These are phyloP conservation scores for Vairimorpha ceranae DNA, from an alignment of 371 early-diverging fungal genomes.

Conservation along the genomic window DNA sequence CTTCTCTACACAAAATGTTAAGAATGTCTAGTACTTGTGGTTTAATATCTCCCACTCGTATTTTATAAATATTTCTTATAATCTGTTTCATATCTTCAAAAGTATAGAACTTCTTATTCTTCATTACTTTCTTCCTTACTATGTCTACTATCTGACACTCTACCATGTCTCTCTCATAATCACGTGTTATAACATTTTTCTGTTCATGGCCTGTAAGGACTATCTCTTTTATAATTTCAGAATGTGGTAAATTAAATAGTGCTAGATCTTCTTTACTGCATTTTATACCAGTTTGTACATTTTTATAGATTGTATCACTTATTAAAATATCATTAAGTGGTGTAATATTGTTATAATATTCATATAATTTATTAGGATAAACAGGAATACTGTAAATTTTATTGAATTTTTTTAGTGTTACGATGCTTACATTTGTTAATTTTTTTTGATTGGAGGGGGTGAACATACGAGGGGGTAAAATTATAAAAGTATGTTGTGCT, in stretches of 20 bases:
- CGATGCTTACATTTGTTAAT: conserved; percentile 53
- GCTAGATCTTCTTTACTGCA: conserved; percentile 37
- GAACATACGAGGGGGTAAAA: conserved; percentile 38
- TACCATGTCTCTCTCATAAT: conserved; percentile 41
- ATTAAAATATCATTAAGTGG: conserved; percentile 43
- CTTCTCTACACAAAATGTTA: conserved; percentile 46
- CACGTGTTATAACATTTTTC: conserved; percentile 51
- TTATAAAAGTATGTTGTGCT: too few relatives aligned
- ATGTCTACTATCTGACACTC: conserved; percentile 52
- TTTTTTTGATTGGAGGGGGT: conserved; percentile 57
- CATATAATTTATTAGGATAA: conserved; percentile 62
- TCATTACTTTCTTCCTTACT: conserved; percentile 40
- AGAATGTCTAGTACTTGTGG: conserved; percentile 52
- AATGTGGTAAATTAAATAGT: conserved; percentile 8
- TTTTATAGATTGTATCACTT: conserved; percentile 50
- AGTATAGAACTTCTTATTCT: conserved; percentile 17
- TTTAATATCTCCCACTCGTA: conserved; percentile 37
- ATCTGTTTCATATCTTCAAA: conserved; percentile 20
- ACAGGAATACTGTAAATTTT: conserved; percentile 54
- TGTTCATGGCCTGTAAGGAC: conserved; percentile 52
- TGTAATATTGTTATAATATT: conserved; percentile 50
- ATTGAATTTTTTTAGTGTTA: conserved; percentile 52
- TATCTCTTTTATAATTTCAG: conserved; percentile 49
- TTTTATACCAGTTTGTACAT: conserved; percentile 54
- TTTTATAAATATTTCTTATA: conserved; percentile 33